A percentile compares a stretch with the other conserved stretches of the same genome.
phyloP scores from a whole-genome alignment of 177 flowering plant species.

The Telopea speciosissima region DNA sequence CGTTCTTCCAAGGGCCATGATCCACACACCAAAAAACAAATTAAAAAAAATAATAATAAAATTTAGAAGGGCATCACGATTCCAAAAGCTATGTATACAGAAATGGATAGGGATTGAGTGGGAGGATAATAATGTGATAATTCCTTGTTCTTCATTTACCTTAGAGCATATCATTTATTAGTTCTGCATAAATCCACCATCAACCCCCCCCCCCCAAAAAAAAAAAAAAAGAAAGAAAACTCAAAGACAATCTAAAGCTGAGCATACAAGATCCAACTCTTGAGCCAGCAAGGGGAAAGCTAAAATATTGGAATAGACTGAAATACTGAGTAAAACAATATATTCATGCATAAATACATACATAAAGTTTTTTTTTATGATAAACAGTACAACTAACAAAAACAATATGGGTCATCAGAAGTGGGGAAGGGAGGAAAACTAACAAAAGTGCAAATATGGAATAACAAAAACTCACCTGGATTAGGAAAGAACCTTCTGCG shows the following conservation, averaged over 20 bases:
- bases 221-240: too few species aligned
- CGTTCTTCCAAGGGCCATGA: too few species aligned
- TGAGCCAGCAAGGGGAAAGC: neutral
- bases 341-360: neutral
- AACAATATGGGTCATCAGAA: neutral
- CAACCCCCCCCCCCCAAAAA: too few species aligned
- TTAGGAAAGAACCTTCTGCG: slow-evolving; percentile 85
- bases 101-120: too few species aligned
- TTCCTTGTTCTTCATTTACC: too few species aligned
- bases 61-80: too few species aligned
- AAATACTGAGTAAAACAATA: neutral
- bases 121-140: neutral
- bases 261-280: neutral
- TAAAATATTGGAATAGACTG: too few species aligned
- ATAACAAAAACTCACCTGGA: slow-evolving; percentile 48
- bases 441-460: too few species aligned
- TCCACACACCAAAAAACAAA: too few species aligned
- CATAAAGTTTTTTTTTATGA: neutral
- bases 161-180: neutral
- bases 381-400: too few species aligned
- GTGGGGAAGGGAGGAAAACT: neutral
- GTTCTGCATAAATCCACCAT: neutral
- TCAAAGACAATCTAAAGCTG: neutral
- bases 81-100: too few species aligned
- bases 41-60: too few species aligned